Percentiles rank a stretch among this genome's conserved stretches.
phyloP scores from a whole-genome alignment of 306 rosid species.

The Lathyrus sativus region DNA sequence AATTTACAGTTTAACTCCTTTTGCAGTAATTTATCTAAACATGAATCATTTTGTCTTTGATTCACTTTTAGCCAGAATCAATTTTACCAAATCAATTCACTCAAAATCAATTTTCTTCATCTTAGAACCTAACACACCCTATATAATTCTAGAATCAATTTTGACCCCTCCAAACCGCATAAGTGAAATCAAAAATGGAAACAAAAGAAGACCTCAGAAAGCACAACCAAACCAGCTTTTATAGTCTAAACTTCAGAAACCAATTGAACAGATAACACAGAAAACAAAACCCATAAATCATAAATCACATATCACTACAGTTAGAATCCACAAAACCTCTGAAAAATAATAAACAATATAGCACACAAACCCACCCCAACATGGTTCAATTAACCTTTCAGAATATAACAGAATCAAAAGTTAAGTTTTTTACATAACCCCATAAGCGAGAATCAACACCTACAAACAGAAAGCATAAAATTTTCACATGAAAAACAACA shows the following conservation, averaged over 20 bases:
- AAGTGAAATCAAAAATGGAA: conserved; percentile 10
- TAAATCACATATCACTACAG: conserved; percentile 1
- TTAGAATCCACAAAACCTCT: conserved; percentile 13
- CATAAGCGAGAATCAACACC: neutral
- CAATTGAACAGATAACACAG: conserved; percentile 28
- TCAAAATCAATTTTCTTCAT: too few relatives aligned
- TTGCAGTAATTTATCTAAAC: neutral
- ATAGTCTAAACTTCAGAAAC: conserved; percentile 18
- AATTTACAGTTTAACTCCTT: neutral
- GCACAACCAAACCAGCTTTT: conserved; percentile 3
- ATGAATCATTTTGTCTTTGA: neutral
- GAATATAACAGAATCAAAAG: conserved; percentile 19
- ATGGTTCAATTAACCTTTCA: conserved; percentile 18
- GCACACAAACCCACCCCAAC: conserved; percentile 21
- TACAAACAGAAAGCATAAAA: conserved; percentile 11
- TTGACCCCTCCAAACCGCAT: neutral
- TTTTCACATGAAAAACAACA: conserved; percentile 5
- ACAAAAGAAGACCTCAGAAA: neutral
- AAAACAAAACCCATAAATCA: conserved; percentile 9
- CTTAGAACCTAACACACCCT: too few relatives aligned
- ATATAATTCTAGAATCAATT: neutral
- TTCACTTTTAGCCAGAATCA: neutral
- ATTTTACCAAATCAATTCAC: too few relatives aligned
- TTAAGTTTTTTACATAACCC: conserved; percentile 8
- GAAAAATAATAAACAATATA: conserved; percentile 1